phyloP scores from a whole-genome alignment of 129 eudicot genomes.

The Dittrichia graveolens region DNA sequence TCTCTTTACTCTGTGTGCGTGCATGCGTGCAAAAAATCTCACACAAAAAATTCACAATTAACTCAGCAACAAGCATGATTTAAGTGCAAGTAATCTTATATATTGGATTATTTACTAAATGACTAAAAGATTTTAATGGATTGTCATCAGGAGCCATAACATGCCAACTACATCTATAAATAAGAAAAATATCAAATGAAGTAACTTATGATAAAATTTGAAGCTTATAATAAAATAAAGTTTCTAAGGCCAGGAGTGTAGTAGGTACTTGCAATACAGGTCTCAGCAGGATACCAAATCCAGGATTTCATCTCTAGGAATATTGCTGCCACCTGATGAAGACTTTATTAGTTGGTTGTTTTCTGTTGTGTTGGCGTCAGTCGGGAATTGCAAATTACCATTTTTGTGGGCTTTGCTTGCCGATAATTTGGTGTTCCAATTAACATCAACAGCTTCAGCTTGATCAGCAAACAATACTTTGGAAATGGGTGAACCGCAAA shows the following conservation, averaged over 20 bases:
- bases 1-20: too few species aligned
- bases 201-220: neutral
- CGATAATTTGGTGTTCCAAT: constrained; percentile 31
- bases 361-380: constrained; percentile 9
- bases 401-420: constrained; percentile 22
- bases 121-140: too few species aligned
- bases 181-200: too few species aligned
- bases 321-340: constrained; percentile 12
- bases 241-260: neutral
- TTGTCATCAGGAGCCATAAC: too few species aligned
- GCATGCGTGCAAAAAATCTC: too few species aligned
- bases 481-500: constrained; percentile 71
- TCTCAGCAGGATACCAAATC: constrained; percentile 45
- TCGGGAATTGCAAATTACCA: neutral
- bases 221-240: neutral
- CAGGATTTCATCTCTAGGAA: constrained; percentile 20
- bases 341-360: constrained; percentile 1
- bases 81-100: too few species aligned
- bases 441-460: constrained; percentile 58
- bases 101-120: too few species aligned
- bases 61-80: too few species aligned
- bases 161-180: too few species aligned
- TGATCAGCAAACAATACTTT: constrained; percentile 74
- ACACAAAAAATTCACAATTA: too few species aligned
- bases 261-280: constrained; percentile 37